Percentiles rank a stretch among this genome's conserved stretches.
Evolutionary conservation across 805 yeast species (phyloP).

Genomic region (Wickerhamiella cacticola): DNA sequence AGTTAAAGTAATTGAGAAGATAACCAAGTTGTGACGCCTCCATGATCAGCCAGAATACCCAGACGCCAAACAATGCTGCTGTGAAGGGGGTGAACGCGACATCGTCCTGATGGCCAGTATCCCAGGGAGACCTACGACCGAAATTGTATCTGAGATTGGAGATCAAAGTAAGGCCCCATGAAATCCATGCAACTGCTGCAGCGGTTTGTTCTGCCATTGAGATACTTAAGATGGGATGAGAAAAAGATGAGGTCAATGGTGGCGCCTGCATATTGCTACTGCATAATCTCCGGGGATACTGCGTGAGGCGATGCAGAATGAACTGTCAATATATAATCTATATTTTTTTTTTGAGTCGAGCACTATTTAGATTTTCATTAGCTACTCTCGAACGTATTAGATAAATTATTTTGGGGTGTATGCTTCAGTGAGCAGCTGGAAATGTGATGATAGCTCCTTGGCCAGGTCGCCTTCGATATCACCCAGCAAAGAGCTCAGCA

Average conservation of each 20-base stretch:
- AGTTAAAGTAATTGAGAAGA: constrained; percentile 26
- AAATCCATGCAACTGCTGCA: constrained; percentile 38
- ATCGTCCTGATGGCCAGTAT: constrained; percentile 36
- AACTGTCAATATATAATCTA: no score
- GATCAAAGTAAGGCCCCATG: constrained; percentile 45
- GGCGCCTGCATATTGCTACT: constrained; percentile 3
- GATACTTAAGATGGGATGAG: background rate
- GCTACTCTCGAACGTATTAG: no score
- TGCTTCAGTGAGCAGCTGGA: constrained; percentile 36
- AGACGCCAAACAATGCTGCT: constrained; percentile 29
- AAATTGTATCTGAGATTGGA: constrained; percentile 46
- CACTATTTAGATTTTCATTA: no score
- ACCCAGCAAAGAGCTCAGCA: constrained; percentile 45
- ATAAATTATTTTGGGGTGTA: constrained; percentile 23
- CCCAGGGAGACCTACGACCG: constrained; percentile 39
- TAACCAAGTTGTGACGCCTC: constrained; percentile 39
- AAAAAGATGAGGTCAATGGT: background rate
- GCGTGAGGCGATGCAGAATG: no score
- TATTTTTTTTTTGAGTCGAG: no score
- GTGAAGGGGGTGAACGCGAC: constrained; percentile 63
- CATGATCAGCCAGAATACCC: constrained; percentile 48
- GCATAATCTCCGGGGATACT: constrained; percentile 1
- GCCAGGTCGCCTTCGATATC: constrained; percentile 37
- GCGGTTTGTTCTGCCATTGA: constrained; percentile 20
- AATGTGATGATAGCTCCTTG: constrained; percentile 35